Base-by-base conservation (phyloP, 169 alveolate genomes). In the Amoebophrya sp. region DNA sequence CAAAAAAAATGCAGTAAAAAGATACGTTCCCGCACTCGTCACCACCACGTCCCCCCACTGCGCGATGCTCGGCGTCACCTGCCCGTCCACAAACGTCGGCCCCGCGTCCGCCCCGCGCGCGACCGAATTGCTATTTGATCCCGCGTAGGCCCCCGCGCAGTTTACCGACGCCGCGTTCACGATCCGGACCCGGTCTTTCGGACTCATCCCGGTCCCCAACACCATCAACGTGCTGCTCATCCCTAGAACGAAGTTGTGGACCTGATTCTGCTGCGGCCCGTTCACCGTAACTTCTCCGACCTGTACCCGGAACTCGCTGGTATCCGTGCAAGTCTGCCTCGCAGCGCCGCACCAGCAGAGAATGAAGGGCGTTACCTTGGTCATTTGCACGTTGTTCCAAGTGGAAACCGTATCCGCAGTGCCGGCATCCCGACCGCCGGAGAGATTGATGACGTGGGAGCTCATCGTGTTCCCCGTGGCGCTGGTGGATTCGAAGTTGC, bases 281-380 rank as follows among this genome's bases (percentile, higher is more conserved):
- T 66, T 66, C 35, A 66, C 83, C 10, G 83, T 12, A 25, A 66
- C 18, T n/a, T 66, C 35, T 3, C 83, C 83, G 35, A 25, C 83
- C 7, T 66, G 18, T 3, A 25, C 18, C 32, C 38, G 29, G 35
- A 12, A 66, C 83, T 66, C 32, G 35, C 32, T 7, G 83, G 35
- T 25, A 25, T 66, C 83, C 32, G 39, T 12, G 83, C 83, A 66
- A 25, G 29, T n/a, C 35, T 66, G 83, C 7, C 83, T 2, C 35
- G 12, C 83, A 7, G 39, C 83, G 83, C 83, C 83, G 35, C 83
- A 66, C 83, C 83, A 66, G 83, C 83, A 66, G 39, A 66, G 7
- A 1, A 66, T 66, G 35, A 66, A 66, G 32, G 1, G 35, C 83
- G 83, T 25, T 7, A 66, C 83, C 35, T 66, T 66, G 83, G 1